A percentile compares a stretch with the other conserved stretches of the same genome.
phyloP scores from a whole-genome alignment of 2,329 filamentous ascomycete genomes.

The Calonectria pauciramosa region DNA sequence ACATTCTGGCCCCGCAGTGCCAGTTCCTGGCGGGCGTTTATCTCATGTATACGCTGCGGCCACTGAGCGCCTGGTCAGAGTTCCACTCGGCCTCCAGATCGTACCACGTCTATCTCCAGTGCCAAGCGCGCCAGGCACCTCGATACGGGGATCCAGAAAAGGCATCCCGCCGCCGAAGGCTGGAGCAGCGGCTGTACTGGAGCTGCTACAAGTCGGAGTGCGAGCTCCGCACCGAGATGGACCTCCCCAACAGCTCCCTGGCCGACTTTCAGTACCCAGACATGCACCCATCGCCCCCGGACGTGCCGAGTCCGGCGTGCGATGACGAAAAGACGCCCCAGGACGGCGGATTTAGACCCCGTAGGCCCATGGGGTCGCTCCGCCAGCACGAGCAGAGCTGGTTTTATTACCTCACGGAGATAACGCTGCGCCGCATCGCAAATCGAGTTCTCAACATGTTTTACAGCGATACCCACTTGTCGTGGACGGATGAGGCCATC shows the following conservation, averaged over 20 bases:
- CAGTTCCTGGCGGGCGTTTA: conserved; percentile 56
- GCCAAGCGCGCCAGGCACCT: conserved; percentile 3
- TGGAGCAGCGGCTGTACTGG: conserved; percentile 59
- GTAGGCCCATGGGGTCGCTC: neutral
- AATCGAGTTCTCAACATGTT: conserved; percentile 55
- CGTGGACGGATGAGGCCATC: conserved; percentile 36
- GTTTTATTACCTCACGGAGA: conserved; percentile 60
- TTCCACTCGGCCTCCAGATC: conserved; percentile 48
- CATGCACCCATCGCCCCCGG: conserved; percentile 43
- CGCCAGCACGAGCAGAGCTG: conserved; percentile 52
- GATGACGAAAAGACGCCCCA: neutral
- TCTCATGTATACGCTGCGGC: conserved; percentile 56
- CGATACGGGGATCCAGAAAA: neutral
- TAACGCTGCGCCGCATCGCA: conserved; percentile 55
- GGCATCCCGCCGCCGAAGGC: conserved; percentile 39
- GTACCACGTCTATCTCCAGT: conserved; percentile 51
- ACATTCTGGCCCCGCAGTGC: conserved; percentile 53
- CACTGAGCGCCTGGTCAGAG: conserved; percentile 52
- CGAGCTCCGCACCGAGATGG: conserved; percentile 55
- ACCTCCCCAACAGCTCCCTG: conserved; percentile 52
- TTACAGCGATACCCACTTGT: conserved; percentile 31
- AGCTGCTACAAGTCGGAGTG: conserved; percentile 59
- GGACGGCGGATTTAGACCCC: neutral
- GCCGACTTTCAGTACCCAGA: conserved; percentile 51
- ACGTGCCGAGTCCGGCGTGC: neutral